phyloP scores from a whole-genome alignment of 108 stramenopile species.

The Pseudonitzschia delicatissima region DNA sequence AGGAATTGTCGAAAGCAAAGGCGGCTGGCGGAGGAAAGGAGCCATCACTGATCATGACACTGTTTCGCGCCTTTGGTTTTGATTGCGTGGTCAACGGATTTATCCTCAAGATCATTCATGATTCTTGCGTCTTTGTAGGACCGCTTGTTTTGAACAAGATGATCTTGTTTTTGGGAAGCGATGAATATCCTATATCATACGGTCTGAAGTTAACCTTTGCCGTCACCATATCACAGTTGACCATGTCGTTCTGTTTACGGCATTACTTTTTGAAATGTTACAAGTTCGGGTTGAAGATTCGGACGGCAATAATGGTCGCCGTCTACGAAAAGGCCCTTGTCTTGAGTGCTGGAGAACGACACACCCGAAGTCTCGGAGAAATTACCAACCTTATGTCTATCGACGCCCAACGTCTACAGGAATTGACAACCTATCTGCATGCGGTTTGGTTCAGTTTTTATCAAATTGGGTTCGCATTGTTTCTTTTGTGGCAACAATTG shows the following conservation, averaged over 20 bases:
- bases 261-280: conserved; percentile 95
- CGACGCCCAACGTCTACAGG: conserved; percentile 83
- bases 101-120: conserved; percentile 82
- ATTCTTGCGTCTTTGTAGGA: conserved; percentile 83
- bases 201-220: conserved; percentile 56
- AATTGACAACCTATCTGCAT: conserved; percentile 59
- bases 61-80: conserved; percentile 65
- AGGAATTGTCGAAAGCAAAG: conserved; percentile 34
- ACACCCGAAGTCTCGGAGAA: conserved; percentile 62
- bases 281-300: conserved; percentile 78
- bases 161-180: conserved; percentile 64
- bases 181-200: conserved; percentile 44
- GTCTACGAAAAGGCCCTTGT: conserved; percentile 87
- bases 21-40: neutral
- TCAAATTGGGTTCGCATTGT: conserved; percentile 68
- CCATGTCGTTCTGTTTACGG: conserved; percentile 78
- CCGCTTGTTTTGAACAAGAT: conserved; percentile 79
- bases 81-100: conserved; percentile 67
- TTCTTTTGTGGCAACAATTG: conserved; percentile 77
- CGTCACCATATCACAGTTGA: conserved; percentile 69
- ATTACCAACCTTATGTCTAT: conserved; percentile 86
- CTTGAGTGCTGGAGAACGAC: conserved; percentile 61
- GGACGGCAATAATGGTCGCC: conserved; percentile 75
- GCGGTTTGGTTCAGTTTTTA: conserved; percentile 75
- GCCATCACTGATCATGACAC: conserved; percentile 50